Evolutionary conservation across 306 rosid species (phyloP), one percentile per base, ranked within the genome.

Genomic region (Rosa persica): DNA sequence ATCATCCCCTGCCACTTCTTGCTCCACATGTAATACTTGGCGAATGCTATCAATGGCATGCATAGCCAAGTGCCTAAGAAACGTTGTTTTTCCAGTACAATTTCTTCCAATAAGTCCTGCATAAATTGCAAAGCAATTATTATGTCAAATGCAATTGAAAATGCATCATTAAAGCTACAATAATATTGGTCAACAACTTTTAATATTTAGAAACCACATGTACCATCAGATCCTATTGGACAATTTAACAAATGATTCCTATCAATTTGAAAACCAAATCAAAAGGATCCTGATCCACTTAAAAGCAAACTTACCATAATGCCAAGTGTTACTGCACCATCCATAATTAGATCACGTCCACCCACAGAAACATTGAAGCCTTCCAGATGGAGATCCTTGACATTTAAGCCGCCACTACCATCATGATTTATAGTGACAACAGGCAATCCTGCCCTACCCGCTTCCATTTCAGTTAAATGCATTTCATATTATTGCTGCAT

Each of bases 1-100:
- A 74, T 86, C 83, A 71, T 96, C 98, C 73, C 99, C 99, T 36
- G 60, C 87, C 15, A 93, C 99, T 88, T 96, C 98, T 78, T 95
- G 99, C 83, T 95, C 99, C 74, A 95, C 99, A 23, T 95, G 99
- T 85, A 95, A 84, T 89, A 93, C 93, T 88, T 91, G 99, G 76
- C 97, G 99, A 86, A 95, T 93, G 46, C 99, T 98, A 15, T 93
- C 98, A 79, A 95, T 91, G 79, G 97, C 97, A 88, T 95, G 98
- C 99, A 93, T 74, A 20, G 99, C 99, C 99, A 95, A 90, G 84
- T 90, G 90, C 82, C 99, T 93, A 61, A 95, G 96, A 84, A 95
- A 95, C 34, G 99, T 95, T 42, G 99, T 95, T 85, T 95, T 93
- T 42, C 99, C 99, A 0, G 99, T 95, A 76, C 96, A 97, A 49